phyloP scores from a whole-genome alignment of 2,329 filamentous ascomycete genomes.

The Chrysosporium keratinophilum region DNA sequence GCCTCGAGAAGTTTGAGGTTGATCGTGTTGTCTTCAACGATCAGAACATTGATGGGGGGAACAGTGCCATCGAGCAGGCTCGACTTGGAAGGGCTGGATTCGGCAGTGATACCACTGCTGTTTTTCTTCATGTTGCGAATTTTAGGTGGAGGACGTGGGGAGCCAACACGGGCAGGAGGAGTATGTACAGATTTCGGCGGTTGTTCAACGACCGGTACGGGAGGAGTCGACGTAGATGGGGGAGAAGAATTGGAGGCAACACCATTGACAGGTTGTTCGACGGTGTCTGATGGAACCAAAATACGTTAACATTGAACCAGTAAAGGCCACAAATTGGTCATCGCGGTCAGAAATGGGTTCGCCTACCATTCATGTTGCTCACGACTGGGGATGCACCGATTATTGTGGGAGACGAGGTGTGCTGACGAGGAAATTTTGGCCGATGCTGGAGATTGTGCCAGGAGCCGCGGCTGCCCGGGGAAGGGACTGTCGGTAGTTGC shows the following conservation, averaged over 20 bases:
- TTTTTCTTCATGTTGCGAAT: conserved; percentile 48
- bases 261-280: conserved; percentile 35
- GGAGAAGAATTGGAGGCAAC: conserved; percentile 25
- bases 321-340: conserved; percentile 18
- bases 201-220: conserved; percentile 37
- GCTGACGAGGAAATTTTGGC: conserved; percentile 55
- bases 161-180: conserved; percentile 41
- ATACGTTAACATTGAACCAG: conserved; percentile 7
- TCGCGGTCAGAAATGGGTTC: conserved; percentile 12
- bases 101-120: conserved; percentile 34
- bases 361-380: conserved; percentile 22
- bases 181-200: conserved; percentile 35
- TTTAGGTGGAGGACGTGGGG: conserved; percentile 35
- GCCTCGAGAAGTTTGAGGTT: conserved; percentile 87
- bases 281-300: conserved; percentile 21
- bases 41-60: conserved; percentile 91
- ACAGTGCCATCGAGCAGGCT: conserved; percentile 69
- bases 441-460: conserved; percentile 49
- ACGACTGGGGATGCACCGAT: conserved; percentile 41
- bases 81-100: conserved; percentile 36
- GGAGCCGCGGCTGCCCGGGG: conserved; percentile 57
- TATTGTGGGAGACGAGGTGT: conserved; percentile 72
- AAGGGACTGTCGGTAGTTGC: conserved; percentile 69
- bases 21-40: conserved; percentile 97
- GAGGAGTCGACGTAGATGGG: conserved; percentile 48